These are phyloP conservation scores for Puccinia novopanici DNA, from an alignment of 1,284 basidiomycete genomes.

Conservation along the genomic window DNA sequence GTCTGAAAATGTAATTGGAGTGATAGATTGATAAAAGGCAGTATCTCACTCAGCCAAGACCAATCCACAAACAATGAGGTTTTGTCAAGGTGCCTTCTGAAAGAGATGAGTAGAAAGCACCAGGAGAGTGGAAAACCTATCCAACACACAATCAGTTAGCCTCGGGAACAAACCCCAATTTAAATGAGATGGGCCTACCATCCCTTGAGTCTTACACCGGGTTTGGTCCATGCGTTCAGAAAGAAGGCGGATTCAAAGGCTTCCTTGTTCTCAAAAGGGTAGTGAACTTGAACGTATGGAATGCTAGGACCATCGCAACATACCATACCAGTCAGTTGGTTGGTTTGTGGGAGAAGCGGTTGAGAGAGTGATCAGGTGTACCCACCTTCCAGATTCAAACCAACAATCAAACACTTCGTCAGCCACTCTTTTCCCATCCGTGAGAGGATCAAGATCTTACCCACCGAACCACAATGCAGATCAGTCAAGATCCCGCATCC, in stretches of 20 bases:
- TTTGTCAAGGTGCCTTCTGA: conserved; percentile 93
- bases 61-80: conserved; percentile 92
- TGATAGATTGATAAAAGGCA: not conserved
- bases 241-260: conserved; percentile 75
- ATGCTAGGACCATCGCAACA: conserved; percentile 67
- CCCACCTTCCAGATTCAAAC: conserved; percentile 97
- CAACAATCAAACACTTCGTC: conserved; percentile 99
- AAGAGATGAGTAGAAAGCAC: conserved; percentile 94
- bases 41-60: conserved; percentile 77
- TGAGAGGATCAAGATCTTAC: conserved; percentile 94
- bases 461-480: conserved; percentile 90
- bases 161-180: conserved; percentile 4
- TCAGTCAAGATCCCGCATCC: conserved; percentile 86
- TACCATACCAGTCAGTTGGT: conserved; percentile 7
- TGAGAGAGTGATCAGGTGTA: not conserved
- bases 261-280: conserved; percentile 96
- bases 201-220: no score
- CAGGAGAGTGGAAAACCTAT: conserved; percentile 98
- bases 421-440: conserved; percentile 82
- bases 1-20: conserved; percentile 23
- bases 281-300: conserved; percentile 97
- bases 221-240: conserved; percentile 78
- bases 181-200: conserved; percentile 28
- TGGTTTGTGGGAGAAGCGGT: not conserved
- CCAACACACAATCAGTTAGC: conserved; percentile 68